Conservation (phyloP, 371 early-diverging fungal genomes). For the Entomophthora muscae region DNA sequence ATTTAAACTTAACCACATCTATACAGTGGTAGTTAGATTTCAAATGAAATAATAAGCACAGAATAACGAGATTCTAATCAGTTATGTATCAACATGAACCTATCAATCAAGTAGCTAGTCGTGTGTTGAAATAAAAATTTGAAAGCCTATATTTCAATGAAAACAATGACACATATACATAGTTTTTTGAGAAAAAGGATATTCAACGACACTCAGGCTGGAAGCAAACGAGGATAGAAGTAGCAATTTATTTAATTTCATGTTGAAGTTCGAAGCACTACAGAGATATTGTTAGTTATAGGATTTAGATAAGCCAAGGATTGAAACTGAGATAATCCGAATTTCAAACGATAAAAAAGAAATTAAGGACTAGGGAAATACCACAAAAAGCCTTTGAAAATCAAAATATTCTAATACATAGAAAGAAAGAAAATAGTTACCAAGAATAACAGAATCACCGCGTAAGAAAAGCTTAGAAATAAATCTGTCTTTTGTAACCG, state of each 20-base stretch:
- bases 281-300: background rate
- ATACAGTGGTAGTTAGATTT: too few species aligned
- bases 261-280: background rate
- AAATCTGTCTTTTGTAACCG: constrained; percentile 94
- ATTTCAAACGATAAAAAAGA: background rate
- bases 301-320: background rate
- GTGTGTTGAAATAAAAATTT: too few species aligned
- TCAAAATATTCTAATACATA: background rate
- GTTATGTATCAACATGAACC: too few species aligned
- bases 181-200: too few species aligned
- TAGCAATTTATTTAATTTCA: background rate
- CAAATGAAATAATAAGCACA: too few species aligned
- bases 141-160: too few species aligned
- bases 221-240: too few species aligned
- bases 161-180: too few species aligned
- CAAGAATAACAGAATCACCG: constrained; percentile 90
- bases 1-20: too few species aligned
- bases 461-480: constrained; percentile 95
- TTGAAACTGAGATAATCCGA: background rate
- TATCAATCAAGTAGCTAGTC: too few species aligned
- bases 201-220: too few species aligned
- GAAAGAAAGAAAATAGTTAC: constrained; percentile 16
- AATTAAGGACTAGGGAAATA: background rate
- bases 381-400: background rate
- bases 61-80: too few species aligned